Evolutionary conservation across 208 protist species (phyloP), one percentile per base, ranked within the genome.

Genomic region (Wallacemonas sp.): DNA sequence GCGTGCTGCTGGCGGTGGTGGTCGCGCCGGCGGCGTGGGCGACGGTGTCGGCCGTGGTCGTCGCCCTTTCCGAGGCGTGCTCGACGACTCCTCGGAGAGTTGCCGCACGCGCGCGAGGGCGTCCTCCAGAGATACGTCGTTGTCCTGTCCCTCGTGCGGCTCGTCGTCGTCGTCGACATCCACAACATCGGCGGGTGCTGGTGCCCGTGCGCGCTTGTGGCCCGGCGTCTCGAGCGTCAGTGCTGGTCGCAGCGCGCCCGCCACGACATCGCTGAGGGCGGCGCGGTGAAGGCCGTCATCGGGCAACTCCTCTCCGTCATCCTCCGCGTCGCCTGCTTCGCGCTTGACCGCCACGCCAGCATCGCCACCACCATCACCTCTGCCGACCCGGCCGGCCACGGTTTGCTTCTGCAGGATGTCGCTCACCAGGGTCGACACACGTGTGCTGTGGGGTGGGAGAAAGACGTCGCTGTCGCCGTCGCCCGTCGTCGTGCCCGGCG

Each of bases 281-380:
- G 72, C 71, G 42, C 67, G 79, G 32, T 72, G 71, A 2, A 93
- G 70, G 0, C 87, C 87, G 54, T 84, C 77, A 25, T 67, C 79
- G 2, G 87, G 84, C 45, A 93, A 72, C 61, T 78, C 87, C 64
- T 89, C 83, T 11, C 68, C 65, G 0, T 71, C 79, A 14, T 72
- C 72, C 1, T 81, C 77, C 16, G 45, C 59, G 12, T 73, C 57
- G 57, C 3, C 49, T 41, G 26, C 46, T 41, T 29, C 2, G 16
- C 49, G 31, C 38, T 36, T 33, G 14, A 5, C n/a, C 18, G 22
- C 10, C 14, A 25, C 14, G 31, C 14, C 16, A 16, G 3, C 42
- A n/a, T n/a, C n/a, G n/a, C n/a, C n/a, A n/a, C n/a, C n/a, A n/a
- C n/a, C n/a, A n/a, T n/a, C n/a, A n/a, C n/a, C n/a, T n/a, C n/a